Conservation (phyloP, 371 early-diverging fungal genomes). For the Mortierella sp. region DNA sequence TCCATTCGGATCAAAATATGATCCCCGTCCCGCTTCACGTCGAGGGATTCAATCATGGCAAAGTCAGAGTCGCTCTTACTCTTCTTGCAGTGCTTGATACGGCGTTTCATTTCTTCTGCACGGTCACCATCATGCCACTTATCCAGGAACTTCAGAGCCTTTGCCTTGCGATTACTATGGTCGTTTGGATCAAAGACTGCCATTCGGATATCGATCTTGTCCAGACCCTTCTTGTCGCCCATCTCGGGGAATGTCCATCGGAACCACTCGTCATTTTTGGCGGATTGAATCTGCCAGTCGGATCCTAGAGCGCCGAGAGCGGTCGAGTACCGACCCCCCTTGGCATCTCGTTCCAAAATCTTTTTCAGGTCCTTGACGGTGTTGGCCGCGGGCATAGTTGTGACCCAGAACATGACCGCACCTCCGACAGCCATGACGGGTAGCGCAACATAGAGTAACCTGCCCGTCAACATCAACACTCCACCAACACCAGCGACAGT, state of each 20-base stretch:
- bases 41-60: constrained; percentile 13
- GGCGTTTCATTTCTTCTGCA: constrained; percentile 4
- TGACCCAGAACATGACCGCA: constrained; percentile 25
- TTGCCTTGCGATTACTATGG: constrained; percentile 22
- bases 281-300: constrained; percentile 41
- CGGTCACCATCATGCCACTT: constrained; percentile 6
- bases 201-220: constrained; percentile 44
- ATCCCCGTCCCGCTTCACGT: constrained; percentile 30
- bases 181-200: constrained; percentile 42
- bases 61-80: neutral
- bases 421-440: constrained; percentile 35
- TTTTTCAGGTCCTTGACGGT: constrained; percentile 40
- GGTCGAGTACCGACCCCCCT: constrained; percentile 15
- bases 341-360: constrained; percentile 33
- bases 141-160: constrained; percentile 26
- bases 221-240: constrained; percentile 15
- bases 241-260: constrained; percentile 42
- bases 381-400: constrained; percentile 32
- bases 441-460: constrained; percentile 18
- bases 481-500: constrained; percentile 31
- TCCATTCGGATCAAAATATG: constrained; percentile 36
- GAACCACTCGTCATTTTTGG: constrained; percentile 43
- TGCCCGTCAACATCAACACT: constrained; percentile 30
- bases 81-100: constrained; percentile 5
- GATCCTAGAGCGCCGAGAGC: constrained; percentile 29